Conservation (phyloP, 768 basidiomycete species). For the Coprinopsis cinerea region DNA sequence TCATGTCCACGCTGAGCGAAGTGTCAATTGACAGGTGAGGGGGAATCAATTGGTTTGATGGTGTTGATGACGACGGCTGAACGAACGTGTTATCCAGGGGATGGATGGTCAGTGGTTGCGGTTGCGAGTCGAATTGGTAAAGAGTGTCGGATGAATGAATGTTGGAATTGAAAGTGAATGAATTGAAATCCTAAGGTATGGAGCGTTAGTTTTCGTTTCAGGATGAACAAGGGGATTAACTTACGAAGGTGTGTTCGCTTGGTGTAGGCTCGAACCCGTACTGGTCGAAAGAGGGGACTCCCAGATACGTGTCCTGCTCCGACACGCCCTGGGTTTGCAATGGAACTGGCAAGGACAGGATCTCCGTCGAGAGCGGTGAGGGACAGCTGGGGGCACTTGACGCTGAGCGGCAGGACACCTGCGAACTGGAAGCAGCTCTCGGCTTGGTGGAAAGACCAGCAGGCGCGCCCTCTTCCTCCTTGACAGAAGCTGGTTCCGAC, state of each 20-base stretch:
- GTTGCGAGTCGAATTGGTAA: conserved; percentile 8
- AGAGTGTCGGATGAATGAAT: conserved; percentile 1
- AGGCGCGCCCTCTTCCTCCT: conserved; percentile 14
- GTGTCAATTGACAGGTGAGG: conserved; percentile 4
- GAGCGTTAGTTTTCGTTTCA: not conserved
- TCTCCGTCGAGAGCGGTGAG: conserved; percentile 1
- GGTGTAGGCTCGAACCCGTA: conserved; percentile 1
- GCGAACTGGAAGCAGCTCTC: not conserved
- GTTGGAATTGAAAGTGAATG: conserved; percentile 7
- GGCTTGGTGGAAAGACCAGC: not conserved
- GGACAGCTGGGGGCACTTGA: not conserved
- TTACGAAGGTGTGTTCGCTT: conserved; percentile 4
- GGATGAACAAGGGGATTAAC: not conserved
- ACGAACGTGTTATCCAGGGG: conserved; percentile 10
- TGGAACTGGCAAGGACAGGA: not conserved
- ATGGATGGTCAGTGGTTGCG: conserved; percentile 6
- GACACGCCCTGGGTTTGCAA: not conserved
- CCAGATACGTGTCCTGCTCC: not conserved
- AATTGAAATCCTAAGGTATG: conserved; percentile 9
- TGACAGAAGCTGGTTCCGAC: conserved; percentile 46
- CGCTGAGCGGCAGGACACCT: not conserved
- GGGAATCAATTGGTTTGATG: not conserved
- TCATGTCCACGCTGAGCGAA: not conserved
- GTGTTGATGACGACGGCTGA: conserved; percentile 4
- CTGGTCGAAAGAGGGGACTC: conserved; percentile 6